Base-by-base conservation (phyloP, 495 filamentous ascomycete genomes). In the Bryoglossum gracile region DNA sequence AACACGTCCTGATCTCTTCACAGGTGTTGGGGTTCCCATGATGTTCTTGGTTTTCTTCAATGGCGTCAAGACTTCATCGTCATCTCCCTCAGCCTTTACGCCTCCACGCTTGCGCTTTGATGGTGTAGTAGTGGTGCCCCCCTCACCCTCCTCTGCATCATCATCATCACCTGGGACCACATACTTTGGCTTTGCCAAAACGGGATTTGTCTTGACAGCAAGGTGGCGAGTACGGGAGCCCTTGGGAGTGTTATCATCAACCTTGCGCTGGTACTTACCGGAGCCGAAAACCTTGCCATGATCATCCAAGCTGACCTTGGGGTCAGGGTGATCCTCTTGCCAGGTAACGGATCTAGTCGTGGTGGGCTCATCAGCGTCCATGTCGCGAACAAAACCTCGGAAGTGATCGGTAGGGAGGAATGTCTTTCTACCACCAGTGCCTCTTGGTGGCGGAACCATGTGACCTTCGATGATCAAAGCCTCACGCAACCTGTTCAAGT, bases 401-500 rank as follows among this genome's bases (percentile, higher is more conserved):
- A 64, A 55, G n/a, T n/a, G n/a, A n/a, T n/a, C n/a, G 8, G 35
- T 37, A 4, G 40, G 47, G 40, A 64, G 51, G 3, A 51, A 25
- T 0, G 17, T 13, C 5, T 13, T n/a, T n/a, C 37, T 33, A 2
- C 47, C 30, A 3, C 44, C 39, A 13, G 58, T 63, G 19, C 57
- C 48, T 30, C 48, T 28, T n/a, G 54, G 33, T 5, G 66, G 66
- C 11, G 66, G 64, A 18, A 68, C 63, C 17, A 66, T 30, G 36
- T 66, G 62, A 13, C 66, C 66, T 50, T 65, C 62, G 14, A 50
- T 37, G 8, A 68, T 32, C 8, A 67, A 42, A 1, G 41, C 35
- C 11, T 48, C 43, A n/a, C 64, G 57, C 0, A 63, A 6, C 35
- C 62, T 64, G 34, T 57, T 53, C 1, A 68, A 18, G 13, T 62